phyloP scores from a whole-genome alignment of 2,329 filamentous ascomycete genomes.

The Xenoacremonium recifei region DNA sequence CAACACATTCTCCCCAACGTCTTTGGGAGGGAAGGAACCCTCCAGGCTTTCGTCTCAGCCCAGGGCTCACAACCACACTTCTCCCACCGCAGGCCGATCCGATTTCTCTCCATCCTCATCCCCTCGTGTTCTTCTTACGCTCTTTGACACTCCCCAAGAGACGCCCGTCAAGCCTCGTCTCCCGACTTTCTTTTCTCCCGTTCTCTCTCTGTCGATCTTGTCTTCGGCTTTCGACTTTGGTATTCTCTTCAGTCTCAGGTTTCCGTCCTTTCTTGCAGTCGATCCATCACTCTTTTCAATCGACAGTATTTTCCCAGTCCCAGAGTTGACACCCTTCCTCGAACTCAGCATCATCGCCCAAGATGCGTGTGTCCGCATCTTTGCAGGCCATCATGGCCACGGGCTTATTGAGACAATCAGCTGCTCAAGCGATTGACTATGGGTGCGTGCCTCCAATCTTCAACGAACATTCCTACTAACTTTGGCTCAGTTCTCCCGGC shows the following conservation, averaged over 20 bases:
- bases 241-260: conserved; percentile 8
- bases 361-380: conserved; percentile 38
- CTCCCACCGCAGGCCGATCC: conserved; percentile 3
- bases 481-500: conserved; percentile 10
- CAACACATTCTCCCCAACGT: conserved; percentile 19
- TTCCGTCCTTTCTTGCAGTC: background rate
- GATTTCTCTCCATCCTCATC: conserved; percentile 13
- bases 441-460: conserved; percentile 27
- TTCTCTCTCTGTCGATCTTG: conserved; percentile 15
- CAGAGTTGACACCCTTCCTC: conserved; percentile 1
- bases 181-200: conserved; percentile 15
- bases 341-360: conserved; percentile 14
- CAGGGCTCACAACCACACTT: conserved; percentile 9
- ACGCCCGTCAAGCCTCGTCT: conserved; percentile 1
- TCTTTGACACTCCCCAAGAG: conserved; percentile 10
- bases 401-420: conserved; percentile 30
- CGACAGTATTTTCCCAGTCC: background rate
- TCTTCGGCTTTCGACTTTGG: conserved; percentile 7
- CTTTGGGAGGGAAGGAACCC: conserved; percentile 18
- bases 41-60: conserved; percentile 5
- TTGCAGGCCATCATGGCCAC: conserved; percentile 35
- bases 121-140: conserved; percentile 15
- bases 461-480: conserved; percentile 11
- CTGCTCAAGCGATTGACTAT: conserved; percentile 31
- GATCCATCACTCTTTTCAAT: conserved; percentile 1